phyloP scores from a whole-genome alignment of 345 rosid genomes.

The Corymbia maculata region DNA sequence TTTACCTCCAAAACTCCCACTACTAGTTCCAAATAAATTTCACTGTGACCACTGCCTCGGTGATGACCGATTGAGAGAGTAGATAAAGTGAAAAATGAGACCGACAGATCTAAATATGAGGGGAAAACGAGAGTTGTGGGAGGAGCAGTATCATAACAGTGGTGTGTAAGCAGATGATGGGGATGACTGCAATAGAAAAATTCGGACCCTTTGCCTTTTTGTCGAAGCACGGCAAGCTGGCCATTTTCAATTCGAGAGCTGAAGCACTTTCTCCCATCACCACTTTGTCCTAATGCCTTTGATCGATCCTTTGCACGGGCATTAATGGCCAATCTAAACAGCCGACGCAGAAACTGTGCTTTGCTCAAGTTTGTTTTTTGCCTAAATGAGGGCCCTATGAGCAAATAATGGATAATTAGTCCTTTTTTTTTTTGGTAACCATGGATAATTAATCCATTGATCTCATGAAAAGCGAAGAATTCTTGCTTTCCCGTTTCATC shows the following conservation, averaged over 20 bases:
- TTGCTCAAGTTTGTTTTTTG: neutral
- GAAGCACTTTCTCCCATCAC: neutral
- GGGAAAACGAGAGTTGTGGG: neutral
- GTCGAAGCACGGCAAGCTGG: neutral
- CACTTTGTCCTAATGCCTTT: neutral
- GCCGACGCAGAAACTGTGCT: neutral
- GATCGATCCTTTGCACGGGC: neutral
- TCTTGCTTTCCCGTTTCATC: neutral
- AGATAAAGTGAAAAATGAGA: neutral
- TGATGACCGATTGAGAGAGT: neutral
- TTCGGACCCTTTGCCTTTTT: neutral
- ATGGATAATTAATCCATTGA: neutral
- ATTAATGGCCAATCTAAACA: neutral
- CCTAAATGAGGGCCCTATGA: no score
- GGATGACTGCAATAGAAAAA: neutral
- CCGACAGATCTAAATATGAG: neutral
- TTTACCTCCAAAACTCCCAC: neutral
- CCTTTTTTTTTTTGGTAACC: no score
- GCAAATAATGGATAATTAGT: no score
- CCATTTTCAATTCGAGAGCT: neutral
- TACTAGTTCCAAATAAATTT: neutral
- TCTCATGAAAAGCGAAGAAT: no score
- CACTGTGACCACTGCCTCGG: neutral
- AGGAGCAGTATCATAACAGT: neutral
- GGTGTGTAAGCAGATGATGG: neutral